A percentile compares a stretch with the other conserved stretches of the same genome.
Evolutionary conservation across 768 basidiomycete genomes (phyloP).

Genomic region (Leccinum broughii): DNA sequence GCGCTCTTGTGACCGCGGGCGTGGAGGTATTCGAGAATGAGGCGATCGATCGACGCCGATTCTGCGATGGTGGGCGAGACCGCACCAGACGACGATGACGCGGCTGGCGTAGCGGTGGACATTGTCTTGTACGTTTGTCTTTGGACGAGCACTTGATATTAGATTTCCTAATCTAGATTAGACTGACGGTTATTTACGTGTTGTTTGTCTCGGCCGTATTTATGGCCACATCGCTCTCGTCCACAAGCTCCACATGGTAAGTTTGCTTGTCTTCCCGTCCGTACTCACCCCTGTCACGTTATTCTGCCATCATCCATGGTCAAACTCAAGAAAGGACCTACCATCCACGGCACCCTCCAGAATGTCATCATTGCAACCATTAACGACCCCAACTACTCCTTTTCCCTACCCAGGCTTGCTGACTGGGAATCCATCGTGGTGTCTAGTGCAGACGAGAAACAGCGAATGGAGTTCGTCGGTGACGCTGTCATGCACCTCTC

Average conservation of each 20-base stretch:
- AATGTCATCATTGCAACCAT: constrained; percentile 26
- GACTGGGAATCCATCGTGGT: constrained; percentile 33
- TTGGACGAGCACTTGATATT: neutral
- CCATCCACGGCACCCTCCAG: constrained; percentile 21
- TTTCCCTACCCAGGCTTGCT: constrained; percentile 27
- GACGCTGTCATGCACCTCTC: constrained; percentile 47
- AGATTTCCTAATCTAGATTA: constrained; percentile 3
- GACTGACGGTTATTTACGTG: constrained; percentile 5
- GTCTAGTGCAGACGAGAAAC: constrained; percentile 32
- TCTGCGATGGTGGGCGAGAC: constrained; percentile 33
- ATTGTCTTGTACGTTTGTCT: constrained; percentile 12
- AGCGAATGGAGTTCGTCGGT: constrained; percentile 49
- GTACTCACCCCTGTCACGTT: neutral
- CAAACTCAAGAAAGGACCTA: constrained; percentile 19
- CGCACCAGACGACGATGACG: constrained; percentile 36
- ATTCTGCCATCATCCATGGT: constrained; percentile 14
- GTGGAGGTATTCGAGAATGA: constrained; percentile 51
- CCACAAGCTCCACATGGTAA: too few relatives aligned
- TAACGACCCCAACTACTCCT: constrained; percentile 29
- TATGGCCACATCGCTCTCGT: neutral
- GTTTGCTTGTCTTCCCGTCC: neutral
- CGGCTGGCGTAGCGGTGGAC: constrained; percentile 35
- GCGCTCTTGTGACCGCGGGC: constrained; percentile 45
- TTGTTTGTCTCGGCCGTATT: constrained; percentile 7
- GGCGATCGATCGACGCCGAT: constrained; percentile 36